Evolutionary conservation across 441 rosid species (phyloP).

Genomic region (Daphne laureola): DNA sequence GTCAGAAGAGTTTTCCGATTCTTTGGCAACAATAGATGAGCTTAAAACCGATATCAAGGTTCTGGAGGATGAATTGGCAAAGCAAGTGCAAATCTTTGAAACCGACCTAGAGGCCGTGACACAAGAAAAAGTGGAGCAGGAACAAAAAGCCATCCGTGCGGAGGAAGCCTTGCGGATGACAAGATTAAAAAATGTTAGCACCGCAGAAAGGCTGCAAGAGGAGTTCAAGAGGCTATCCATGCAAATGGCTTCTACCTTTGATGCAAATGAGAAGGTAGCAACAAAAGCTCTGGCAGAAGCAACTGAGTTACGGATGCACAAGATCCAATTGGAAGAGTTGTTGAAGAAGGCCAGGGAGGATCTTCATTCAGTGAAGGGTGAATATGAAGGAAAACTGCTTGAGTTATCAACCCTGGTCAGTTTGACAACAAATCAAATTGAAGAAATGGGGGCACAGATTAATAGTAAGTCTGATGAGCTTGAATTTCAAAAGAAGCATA

Average conservation of each 20-base stretch:
- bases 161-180: conserved; percentile 67
- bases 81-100: conserved; percentile 42
- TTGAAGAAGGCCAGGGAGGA: conserved; percentile 44
- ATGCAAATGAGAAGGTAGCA: conserved; percentile 69
- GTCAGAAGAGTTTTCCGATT: conserved; percentile 35
- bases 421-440: conserved; percentile 34
- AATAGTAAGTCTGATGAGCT: conserved; percentile 45
- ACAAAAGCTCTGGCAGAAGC: conserved; percentile 64
- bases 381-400: conserved; percentile 40
- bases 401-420: conserved; percentile 37
- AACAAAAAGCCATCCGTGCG: conserved; percentile 71
- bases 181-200: conserved; percentile 54
- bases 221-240: conserved; percentile 63
- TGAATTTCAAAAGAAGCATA: conserved; percentile 40
- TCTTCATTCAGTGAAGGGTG: conserved; percentile 31
- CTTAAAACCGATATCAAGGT: conserved; percentile 41
- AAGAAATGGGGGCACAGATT: conserved; percentile 33
- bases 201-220: conserved; percentile 71
- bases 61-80: conserved; percentile 70
- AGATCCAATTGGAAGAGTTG: conserved; percentile 48
- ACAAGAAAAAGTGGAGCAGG: conserved; percentile 61
- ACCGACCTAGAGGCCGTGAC: conserved; percentile 54
- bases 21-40: conserved; percentile 39
- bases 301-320: conserved; percentile 44
- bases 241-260: conserved; percentile 64